Base-by-base conservation (phyloP, 371 early-diverging fungal genomes). In the Mortierella sp. region DNA sequence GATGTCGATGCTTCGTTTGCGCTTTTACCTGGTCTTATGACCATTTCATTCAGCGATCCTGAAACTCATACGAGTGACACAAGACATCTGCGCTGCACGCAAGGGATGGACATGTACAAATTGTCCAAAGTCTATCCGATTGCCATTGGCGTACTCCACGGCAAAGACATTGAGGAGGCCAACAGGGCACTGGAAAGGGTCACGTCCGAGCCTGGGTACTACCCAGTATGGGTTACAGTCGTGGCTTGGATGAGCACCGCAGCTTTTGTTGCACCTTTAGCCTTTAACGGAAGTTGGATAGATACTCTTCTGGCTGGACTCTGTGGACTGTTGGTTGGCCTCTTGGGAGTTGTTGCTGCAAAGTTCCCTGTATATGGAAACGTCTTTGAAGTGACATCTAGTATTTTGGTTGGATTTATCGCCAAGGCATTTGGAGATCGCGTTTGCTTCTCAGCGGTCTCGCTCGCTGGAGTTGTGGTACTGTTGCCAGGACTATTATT, bases 41-140 rank as follows among this genome's bases (percentile, higher is more conserved):
- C 94, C 32, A 86, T 95, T 58, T 88, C 91, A 6, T 93, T 94
- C 65, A 89, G 91, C 73, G 93, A 94, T 78, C 87, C 87, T 10
- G 87, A 90, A 35, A 93, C 94, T 0, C 92, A 94, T 63, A 91
- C 94, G 3, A 93, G 92, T 39, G 95, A 95, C 63, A 95, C 95
- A 0, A 93, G 93, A 57, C 89, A 94, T 57, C 86, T 95, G 49
- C 88, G 93, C 8, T 87, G 86, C 37, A 73, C 87, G 0, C 89
- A 87, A 26, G 86, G 87, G 24, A 93, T 92, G 83, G 92, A 94
- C 59, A 93, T 94, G 93, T 85, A 92, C 79, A 86, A 88, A 52
- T 73, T 90, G 32, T 86, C 85, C 12, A 88, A 88, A 70, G 86
- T 91, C 10, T 90, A 89, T 30, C 88, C 90, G 45, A 85, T 91